Evolutionary conservation across 352 stramenopile genomes (phyloP), one percentile per base, ranked within the genome.

Genomic region (Phytophthora sp.): DNA sequence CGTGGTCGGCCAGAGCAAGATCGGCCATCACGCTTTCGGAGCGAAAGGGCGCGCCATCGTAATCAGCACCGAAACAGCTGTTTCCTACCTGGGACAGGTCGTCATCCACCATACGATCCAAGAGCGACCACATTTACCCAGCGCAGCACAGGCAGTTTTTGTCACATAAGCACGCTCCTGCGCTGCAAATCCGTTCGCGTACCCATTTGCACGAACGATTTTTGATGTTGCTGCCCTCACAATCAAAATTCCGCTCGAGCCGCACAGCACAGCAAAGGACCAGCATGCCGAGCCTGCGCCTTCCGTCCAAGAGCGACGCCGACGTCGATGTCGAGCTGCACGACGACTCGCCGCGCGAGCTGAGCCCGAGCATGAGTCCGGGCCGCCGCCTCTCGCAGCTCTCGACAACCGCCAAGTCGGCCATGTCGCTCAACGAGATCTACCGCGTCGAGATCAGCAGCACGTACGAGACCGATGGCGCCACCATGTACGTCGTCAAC

Each of bases 391-490:
- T 91, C 24, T 77, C 76, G 38, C 66, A 75, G 18, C 68, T 89
- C 18, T 89, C 79, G 17, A 77, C 61, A 49, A 74, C 57, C 26
- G 71, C 74, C 37, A 84, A 76, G 43, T 77, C 63, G 31, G 74
- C 81, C 9, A 60, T 87, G 57, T 53, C 70, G 30, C 73, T 91
- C 39, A 88, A 91, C 66, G 78, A 88, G 58, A 78, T 91, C 54
- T 69, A 84, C 38, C 67, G 61, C 46, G 57, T 91, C 17, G 61
- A 79, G 31, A 75, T 91, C 39, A 54, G 38, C 37, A 48, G 49
- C 18, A 66, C 72, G 11, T 77, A 73, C 66, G 63, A 70, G 17
- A 35, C 13, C 20, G 69, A 87, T 35, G 66, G 62, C 48, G 67
- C 66, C 26, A 82, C 70, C 3, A 54, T 88, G 23, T 91, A 88